phyloP scores from a whole-genome alignment of 345 rosid genomes.

The Cochlearia excelsa region DNA sequence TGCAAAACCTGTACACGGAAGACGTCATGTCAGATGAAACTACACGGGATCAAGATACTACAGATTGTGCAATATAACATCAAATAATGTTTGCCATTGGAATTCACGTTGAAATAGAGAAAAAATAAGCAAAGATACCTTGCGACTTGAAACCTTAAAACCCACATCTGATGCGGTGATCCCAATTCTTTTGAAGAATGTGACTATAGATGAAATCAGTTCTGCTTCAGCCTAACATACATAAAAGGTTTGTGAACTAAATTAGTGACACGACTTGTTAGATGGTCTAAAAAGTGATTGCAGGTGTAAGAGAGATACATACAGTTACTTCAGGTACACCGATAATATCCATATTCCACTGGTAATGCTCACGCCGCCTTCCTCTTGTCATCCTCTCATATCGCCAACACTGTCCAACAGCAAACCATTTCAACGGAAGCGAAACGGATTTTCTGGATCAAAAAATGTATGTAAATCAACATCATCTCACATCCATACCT shows the following conservation, averaged over 20 bases:
- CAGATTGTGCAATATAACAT: background rate
- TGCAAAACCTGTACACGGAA: slow-evolving; percentile 64
- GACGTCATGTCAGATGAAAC: slow-evolving; percentile 13
- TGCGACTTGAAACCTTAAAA: slow-evolving; percentile 89
- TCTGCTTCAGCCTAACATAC: slow-evolving; percentile 85
- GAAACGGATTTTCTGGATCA: slow-evolving; percentile 85
- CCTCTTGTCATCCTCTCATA: slow-evolving; percentile 99
- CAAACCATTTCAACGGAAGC: slow-evolving; percentile 94
- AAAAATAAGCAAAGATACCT: slow-evolving; percentile 44
- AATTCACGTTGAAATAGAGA: background rate
- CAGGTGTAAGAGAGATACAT: slow-evolving; percentile 32
- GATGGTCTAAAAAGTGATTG: background rate
- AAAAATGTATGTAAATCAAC: slow-evolving; percentile 60
- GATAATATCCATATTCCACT: slow-evolving; percentile 98
- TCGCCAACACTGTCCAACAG: slow-evolving; percentile 95
- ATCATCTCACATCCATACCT: slow-evolving; percentile 51
- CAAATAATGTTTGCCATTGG: too few species aligned
- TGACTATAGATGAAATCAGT: slow-evolving; percentile 70
- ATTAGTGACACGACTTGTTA: background rate
- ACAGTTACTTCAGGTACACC: slow-evolving; percentile 87
- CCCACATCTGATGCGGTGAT: slow-evolving; percentile 83
- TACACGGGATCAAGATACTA: slow-evolving; percentile 1
- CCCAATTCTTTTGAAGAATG: slow-evolving; percentile 83
- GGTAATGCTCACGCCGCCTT: slow-evolving; percentile 93
- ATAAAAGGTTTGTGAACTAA: background rate